Evolutionary conservation across 129 eudicot genomes (phyloP), one percentile per base, ranked within the genome.

Genomic region (Tagetes erecta): DNA sequence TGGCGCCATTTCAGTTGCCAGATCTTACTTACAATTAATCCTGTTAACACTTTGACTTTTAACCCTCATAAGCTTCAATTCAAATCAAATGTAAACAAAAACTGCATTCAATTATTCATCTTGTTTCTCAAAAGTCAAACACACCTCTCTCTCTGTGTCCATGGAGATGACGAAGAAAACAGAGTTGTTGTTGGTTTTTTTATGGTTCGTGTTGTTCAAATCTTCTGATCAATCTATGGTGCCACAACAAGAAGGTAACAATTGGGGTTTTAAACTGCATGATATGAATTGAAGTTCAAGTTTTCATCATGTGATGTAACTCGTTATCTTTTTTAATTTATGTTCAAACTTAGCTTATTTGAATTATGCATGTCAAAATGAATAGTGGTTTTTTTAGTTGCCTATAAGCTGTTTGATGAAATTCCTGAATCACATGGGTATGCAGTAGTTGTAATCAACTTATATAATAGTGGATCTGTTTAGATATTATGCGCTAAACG

Each of bases 181-280:
- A 40, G 5, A 4, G 33, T 36, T 63, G 6, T 38, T 71, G 53
- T 0, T 59, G 46, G 33, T 20, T 56, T n/a, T 74, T 62, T 20
- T 74, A 2, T 73, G 33, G 50, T 14, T 71, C 30, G 55, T 2
- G 53, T 11, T 45, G 49, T 74, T 74, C 8, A 47, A 12, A 47
- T 62, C 70, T 64, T n/a, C 39, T 62, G 62, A 46, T 20, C 27
- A 20, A 1, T 74, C 78, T 11, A 39, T 14, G 30, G 71, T 74
- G 46, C 62, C 78, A 7, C 62, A 47, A 46, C 70, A 35, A 2
- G 62, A 74, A 74, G 78, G 78, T 74, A 46, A 74, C 11, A 7
- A 7, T 38, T 30, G 10, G 10, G 63, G 35, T 44, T 44, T 20
- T 20, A 20, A 20, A 20, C 27, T 20, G 27, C 27, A 20, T 20